Base-by-base conservation (phyloP, 2,329 filamentous ascomycete species). In the Alternaria gansuensis region DNA sequence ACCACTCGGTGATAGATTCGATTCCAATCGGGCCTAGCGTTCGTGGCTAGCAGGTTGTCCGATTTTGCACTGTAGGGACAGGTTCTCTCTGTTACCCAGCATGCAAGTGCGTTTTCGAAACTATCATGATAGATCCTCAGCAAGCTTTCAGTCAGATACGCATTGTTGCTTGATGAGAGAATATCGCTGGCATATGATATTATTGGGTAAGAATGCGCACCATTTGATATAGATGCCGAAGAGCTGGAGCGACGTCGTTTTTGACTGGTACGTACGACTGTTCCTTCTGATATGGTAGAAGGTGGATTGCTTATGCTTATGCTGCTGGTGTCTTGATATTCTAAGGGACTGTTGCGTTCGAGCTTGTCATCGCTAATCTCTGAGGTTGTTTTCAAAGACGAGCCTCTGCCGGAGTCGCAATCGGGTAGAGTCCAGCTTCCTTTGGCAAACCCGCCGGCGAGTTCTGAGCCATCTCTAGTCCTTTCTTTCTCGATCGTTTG, bases 51-150 rank as follows among this genome's bases (percentile, higher is more conserved):
- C 29, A 64, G 71, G 34, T 60, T 62, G 24, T 74, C 67, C 51
- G 66, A 65, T 40, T 69, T 60, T 44, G 76, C 66, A 61, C 75
- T 75, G 63, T 85, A 85, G 0, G 83, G 83, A 53, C 83, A 85
- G 3, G 82, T 85, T 45, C 79, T 77, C 59, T 85, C 83, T 0
- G 82, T 83, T 17, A 85, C 64, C 83, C 83, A 85, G 65, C 83
- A 85, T 2, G 82, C 81, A 6, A 85, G 70, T 11, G 80, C 82
- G 63, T 84, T 81, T 62, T 85, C 83, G 62, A 85, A 76, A 29
- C 82, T 83, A 60, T 85, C 82, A 62, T 85, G 83, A 65, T 85
- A 85, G 33, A 85, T 81, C 43, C 77, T 78, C 50, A 84, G 70
- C 17, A 84, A 72, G 13, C 72, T 78, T 39, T 81, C 75, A 1